A percentile compares a stretch with the other conserved stretches of the same genome.
phyloP scores from a whole-genome alignment of 2,329 filamentous ascomycete species.

The Aspergillus vadensis region DNA sequence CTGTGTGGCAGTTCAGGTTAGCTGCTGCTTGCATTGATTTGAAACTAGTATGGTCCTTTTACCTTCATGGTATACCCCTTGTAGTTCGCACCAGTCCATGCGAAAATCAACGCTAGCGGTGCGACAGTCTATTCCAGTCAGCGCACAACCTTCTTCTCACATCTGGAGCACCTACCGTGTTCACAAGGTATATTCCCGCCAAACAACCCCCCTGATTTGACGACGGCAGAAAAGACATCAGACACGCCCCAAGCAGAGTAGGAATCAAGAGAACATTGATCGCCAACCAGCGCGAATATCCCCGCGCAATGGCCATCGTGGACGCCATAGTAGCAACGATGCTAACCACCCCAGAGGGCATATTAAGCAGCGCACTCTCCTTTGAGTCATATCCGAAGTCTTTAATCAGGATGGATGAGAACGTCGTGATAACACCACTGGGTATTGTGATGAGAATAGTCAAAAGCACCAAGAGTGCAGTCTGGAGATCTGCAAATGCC shows the following conservation, averaged over 20 bases:
- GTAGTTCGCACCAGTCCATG: constrained; percentile 50
- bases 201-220: constrained; percentile 46
- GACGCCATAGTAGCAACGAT: constrained; percentile 43
- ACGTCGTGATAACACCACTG: constrained; percentile 50
- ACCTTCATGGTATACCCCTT: constrained; percentile 50
- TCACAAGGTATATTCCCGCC: constrained; percentile 46
- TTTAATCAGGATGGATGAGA: constrained; percentile 45
- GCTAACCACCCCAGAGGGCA: constrained; percentile 47
- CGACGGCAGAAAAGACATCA: constrained; percentile 39
- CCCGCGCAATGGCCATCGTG: constrained; percentile 42
- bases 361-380: constrained; percentile 48
- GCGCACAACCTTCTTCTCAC: rapidly evolving
- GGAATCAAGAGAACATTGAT: constrained; percentile 49
- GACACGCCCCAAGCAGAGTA: constrained; percentile 46
- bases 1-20: constrained; percentile 24
- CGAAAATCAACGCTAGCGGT: constrained; percentile 44
- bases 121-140: constrained; percentile 39
- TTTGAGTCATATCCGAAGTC: constrained; percentile 48
- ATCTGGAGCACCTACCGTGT: constrained; percentile 20
- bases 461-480: constrained; percentile 27
- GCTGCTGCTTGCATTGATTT: too few species aligned
- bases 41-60: neutral
- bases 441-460: constrained; percentile 42
- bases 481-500: constrained; percentile 25
- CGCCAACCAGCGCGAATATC: constrained; percentile 43